Base-by-base conservation (phyloP, 192 early-diverging fungal genomes). In the Spizellomyces sp. region DNA sequence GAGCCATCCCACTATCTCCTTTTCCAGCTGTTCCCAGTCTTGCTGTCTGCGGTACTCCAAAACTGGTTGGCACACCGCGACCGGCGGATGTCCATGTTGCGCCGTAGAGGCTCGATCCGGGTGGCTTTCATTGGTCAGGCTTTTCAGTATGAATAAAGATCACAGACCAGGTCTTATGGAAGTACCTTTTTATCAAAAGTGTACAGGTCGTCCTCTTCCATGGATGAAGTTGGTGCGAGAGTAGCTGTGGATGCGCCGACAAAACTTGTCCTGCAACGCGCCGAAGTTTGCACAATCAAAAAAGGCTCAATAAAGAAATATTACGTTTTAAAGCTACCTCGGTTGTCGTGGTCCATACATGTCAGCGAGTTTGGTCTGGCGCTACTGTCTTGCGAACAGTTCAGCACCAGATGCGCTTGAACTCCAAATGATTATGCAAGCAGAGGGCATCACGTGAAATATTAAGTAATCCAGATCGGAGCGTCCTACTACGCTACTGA, bases 101-200 rank as follows among this genome's bases (percentile, higher is more conserved):
- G 19, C 45, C 48, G 36, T 14, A 22, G 17, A 15, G 59, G 10
- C 47, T 50, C 5, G 9, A 52, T 60, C 57, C 59, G 7, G 27
- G 14, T 48, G 73, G 5, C 73, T 59, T 22, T 14, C 14, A 50
- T 8, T 54, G 5, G 22, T n/a, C 60, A 7, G 1, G 14, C 9
- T 1, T 27, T 0, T 15, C 10, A 17, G 7, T 10, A 46, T 5
- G 36, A 22, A 46, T 2, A 9, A 44, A 14, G 45, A 22, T 54
- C 45, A 47, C 48, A 60, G 55, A 5, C 41, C n/a, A 22, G 57
- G 46, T 15, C 14, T 41, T 48, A 42, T 36, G 44, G 21, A 50
- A 48, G 43, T 69, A 80, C 80, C 75, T 78, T 86, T 58, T 86
- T 82, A 6, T 86, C 83, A 67, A 86, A 86, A 4, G 80, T 76